These are phyloP conservation scores for Citrus hindsii DNA, from an alignment of 345 rosid species.

Conservation along the genomic window DNA sequence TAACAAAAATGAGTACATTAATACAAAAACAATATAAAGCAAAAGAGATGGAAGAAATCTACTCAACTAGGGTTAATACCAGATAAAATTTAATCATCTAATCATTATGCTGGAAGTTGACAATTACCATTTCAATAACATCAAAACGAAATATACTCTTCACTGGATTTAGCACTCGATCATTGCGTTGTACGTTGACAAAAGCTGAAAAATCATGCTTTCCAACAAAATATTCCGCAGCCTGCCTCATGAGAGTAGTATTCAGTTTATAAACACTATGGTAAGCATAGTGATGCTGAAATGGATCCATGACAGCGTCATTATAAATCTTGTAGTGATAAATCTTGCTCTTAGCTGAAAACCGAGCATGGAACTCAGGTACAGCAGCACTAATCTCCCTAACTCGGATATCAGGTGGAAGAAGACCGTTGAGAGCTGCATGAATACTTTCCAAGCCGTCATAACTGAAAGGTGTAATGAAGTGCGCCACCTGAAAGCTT, in stretches of 20 bases:
- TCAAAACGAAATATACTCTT: slow-evolving; percentile 69
- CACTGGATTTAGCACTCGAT: slow-evolving; percentile 62
- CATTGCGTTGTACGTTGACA: slow-evolving; percentile 69
- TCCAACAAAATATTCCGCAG: slow-evolving; percentile 65
- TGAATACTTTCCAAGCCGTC: slow-evolving; percentile 61
- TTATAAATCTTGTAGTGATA: slow-evolving; percentile 81
- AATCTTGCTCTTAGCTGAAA: slow-evolving; percentile 67
- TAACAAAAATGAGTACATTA: no score
- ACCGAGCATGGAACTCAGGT: slow-evolving; percentile 84
- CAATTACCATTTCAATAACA: slow-evolving; percentile 61
- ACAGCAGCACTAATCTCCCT: slow-evolving; percentile 76
- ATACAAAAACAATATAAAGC: no score
- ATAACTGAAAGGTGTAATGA: slow-evolving; percentile 81
- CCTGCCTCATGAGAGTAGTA: slow-evolving; percentile 56
- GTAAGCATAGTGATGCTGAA: slow-evolving; percentile 60
- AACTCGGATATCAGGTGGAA: slow-evolving; percentile 76
- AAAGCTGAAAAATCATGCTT: slow-evolving; percentile 83
- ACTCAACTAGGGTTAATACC: neutral
- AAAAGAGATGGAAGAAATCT: neutral
- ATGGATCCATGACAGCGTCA: slow-evolving; percentile 78
- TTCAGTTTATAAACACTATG: slow-evolving; percentile 65
- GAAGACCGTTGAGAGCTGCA: slow-evolving; percentile 80
- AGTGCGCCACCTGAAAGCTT: slow-evolving; percentile 80
- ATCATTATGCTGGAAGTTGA: neutral
- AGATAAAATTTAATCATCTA: neutral